Percentiles rank a stretch among this genome's conserved stretches.
phyloP scores from a whole-genome alignment of 1,139 yeast species.

The Taphrina sp. region DNA sequence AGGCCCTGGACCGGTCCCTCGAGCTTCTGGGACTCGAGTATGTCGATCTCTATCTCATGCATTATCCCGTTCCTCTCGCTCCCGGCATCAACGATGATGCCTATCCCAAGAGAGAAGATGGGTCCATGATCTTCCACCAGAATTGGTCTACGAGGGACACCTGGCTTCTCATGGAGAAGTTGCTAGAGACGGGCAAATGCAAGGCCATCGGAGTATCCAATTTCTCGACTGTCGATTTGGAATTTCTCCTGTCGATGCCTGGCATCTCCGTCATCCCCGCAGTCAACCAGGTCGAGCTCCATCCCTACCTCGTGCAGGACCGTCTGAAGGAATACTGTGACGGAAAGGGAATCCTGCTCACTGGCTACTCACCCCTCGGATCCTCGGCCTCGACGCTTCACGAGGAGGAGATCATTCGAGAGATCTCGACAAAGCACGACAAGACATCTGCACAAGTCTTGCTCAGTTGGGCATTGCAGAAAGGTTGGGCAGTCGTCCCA shows the following conservation, averaged over 20 bases:
- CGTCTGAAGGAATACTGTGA: conserved; percentile 59
- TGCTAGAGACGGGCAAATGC: conserved; percentile 57
- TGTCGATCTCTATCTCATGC: conserved; percentile 77
- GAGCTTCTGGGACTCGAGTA: conserved; percentile 70
- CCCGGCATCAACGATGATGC: conserved; percentile 48
- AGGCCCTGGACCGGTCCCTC: conserved; percentile 62
- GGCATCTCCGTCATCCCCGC: conserved; percentile 57
- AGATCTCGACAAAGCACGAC: conserved; percentile 57
- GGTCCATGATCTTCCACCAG: conserved; percentile 38
- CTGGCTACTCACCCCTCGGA: conserved; percentile 73
- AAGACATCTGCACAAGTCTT: conserved; percentile 62
- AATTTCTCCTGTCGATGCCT: conserved; percentile 53
- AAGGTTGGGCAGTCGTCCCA: conserved; percentile 69
- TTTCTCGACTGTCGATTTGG: conserved; percentile 57
- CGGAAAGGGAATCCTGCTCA: conserved; percentile 57
- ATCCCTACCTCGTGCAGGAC: conserved; percentile 70
- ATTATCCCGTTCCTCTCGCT: conserved; percentile 73
- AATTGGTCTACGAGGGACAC: conserved; percentile 55
- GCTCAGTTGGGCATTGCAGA: conserved; percentile 69
- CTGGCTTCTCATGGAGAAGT: conserved; percentile 65
- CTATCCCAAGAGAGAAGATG: conserved; percentile 50
- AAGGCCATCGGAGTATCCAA: conserved; percentile 79
- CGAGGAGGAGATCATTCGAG: conserved; percentile 51
- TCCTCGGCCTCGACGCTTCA: conserved; percentile 61
- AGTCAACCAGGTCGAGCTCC: conserved; percentile 70